Conservation (phyloP, 2,329 filamentous ascomycete species). For the Venturia aucupariae region DNA sequence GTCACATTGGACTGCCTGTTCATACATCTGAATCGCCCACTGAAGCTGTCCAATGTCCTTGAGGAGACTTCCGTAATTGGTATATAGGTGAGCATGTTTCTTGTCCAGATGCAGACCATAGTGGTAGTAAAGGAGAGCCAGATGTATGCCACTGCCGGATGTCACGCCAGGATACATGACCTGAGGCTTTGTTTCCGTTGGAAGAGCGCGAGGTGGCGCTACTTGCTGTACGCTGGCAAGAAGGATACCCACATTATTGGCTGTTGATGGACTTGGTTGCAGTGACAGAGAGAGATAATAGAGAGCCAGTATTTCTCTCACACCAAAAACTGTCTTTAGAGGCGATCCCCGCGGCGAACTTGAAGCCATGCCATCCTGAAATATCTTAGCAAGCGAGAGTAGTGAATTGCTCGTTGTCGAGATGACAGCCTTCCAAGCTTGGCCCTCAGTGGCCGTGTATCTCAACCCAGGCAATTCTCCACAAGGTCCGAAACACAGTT, state of each 20-base stretch:
- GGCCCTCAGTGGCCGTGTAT: slow-evolving; percentile 55
- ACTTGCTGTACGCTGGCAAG: slow-evolving; percentile 87
- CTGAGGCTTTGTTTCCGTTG: neutral
- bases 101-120: slow-evolving; percentile 82
- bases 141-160: slow-evolving; percentile 75
- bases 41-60: slow-evolving; percentile 94
- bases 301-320: slow-evolving; percentile 84
- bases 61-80: slow-evolving; percentile 85
- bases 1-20: slow-evolving; percentile 85
- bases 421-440: slow-evolving; percentile 68
- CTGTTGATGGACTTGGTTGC: slow-evolving; percentile 92
- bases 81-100: slow-evolving; percentile 91
- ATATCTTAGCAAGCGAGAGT: slow-evolving; percentile 91
- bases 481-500: slow-evolving; percentile 66
- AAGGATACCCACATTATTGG: slow-evolving; percentile 95
- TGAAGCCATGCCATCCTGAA: slow-evolving; percentile 88
- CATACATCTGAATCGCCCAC: slow-evolving; percentile 92
- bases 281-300: slow-evolving; percentile 93
- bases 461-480: slow-evolving; percentile 73
- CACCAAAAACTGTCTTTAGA: slow-evolving; percentile 59
- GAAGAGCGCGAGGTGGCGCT: slow-evolving; percentile 20
- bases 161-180: slow-evolving; percentile 61
- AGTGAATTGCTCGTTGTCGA: slow-evolving; percentile 94
- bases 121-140: slow-evolving; percentile 90
- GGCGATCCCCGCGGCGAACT: slow-evolving; percentile 48